These are phyloP conservation scores for Rhazya stricta DNA, from an alignment of 257 asterid species.

Conservation along the genomic window DNA sequence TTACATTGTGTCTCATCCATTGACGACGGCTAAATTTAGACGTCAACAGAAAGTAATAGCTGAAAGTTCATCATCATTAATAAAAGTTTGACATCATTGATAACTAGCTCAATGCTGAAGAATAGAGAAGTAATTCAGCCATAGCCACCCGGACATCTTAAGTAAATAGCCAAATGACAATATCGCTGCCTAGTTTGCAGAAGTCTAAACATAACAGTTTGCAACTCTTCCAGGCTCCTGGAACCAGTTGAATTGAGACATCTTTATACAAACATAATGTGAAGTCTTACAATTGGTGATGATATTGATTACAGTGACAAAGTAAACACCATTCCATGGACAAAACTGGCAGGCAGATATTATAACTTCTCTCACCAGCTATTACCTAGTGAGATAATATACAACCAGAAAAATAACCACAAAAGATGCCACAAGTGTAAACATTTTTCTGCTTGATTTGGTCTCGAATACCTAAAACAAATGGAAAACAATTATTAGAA, in stretches of 20 bases:
- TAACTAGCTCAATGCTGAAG: too few species aligned
- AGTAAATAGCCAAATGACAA: too few species aligned
- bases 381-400: slow-evolving; percentile 76
- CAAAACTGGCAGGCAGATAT: slow-evolving; percentile 2
- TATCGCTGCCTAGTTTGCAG: too few species aligned
- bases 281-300: neutral
- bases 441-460: slow-evolving; percentile 83
- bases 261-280: neutral
- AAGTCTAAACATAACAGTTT: neutral
- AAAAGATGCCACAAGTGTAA: slow-evolving; percentile 77
- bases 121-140: too few species aligned
- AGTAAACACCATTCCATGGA: neutral
- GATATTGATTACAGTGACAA: neutral
- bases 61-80: too few species aligned
- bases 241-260: neutral
- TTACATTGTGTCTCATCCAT: too few species aligned
- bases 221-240: neutral
- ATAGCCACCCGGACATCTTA: too few species aligned
- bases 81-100: too few species aligned
- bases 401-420: slow-evolving; percentile 70
- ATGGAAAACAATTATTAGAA: neutral
- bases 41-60: too few species aligned
- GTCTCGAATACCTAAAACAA: slow-evolving; percentile 78
- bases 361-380: slow-evolving; percentile 4
- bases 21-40: too few species aligned